A percentile compares a stretch with the other conserved stretches of the same genome.
phyloP scores from a whole-genome alignment of 495 filamentous ascomycete species.

The Evansstolkia leycettana region DNA sequence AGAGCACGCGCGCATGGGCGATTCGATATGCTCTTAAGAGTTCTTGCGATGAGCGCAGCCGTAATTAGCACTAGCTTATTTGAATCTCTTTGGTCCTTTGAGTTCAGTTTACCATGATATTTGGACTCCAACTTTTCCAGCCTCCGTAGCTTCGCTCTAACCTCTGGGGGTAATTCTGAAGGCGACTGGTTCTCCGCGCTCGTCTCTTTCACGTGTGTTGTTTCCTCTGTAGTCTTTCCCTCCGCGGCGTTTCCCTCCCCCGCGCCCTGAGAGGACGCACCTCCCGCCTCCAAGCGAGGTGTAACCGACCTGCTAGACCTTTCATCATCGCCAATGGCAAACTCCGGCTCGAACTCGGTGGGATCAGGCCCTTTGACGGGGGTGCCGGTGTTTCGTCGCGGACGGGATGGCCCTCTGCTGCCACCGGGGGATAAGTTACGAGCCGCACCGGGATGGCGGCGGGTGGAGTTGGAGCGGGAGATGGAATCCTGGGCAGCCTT shows the following conservation, averaged over 20 bases:
- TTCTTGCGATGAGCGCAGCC: slow-evolving; percentile 35
- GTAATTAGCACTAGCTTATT: neutral
- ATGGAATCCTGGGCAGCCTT: slow-evolving; percentile 38
- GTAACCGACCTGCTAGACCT: slow-evolving; percentile 44
- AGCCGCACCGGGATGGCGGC: slow-evolving; percentile 28
- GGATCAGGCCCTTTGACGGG: slow-evolving; percentile 58
- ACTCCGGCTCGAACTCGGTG: slow-evolving; percentile 70
- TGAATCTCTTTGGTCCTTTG: neutral
- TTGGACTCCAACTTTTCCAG: slow-evolving; percentile 77
- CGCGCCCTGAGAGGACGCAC: slow-evolving; percentile 10
- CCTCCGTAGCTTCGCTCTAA: slow-evolving; percentile 49
- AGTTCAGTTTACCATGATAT: slow-evolving; percentile 54
- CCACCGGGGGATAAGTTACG: slow-evolving; percentile 40
- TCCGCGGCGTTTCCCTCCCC: slow-evolving; percentile 13
- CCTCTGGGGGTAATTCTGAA: slow-evolving; percentile 49
- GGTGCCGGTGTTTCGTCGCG: slow-evolving; percentile 38
- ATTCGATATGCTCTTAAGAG: slow-evolving; percentile 81
- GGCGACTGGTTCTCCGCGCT: slow-evolving; percentile 11
- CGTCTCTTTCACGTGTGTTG: slow-evolving; percentile 12
- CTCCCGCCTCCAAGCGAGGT: slow-evolving; percentile 27
- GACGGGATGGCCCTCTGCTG: slow-evolving; percentile 34
- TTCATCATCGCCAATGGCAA: slow-evolving; percentile 70
- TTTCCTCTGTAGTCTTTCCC: slow-evolving; percentile 10
- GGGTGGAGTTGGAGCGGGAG: slow-evolving; percentile 35
- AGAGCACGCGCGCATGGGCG: slow-evolving; percentile 70